phyloP scores from a whole-genome alignment of 2,329 filamentous ascomycete species.

The Trichophyton verrucosum region DNA sequence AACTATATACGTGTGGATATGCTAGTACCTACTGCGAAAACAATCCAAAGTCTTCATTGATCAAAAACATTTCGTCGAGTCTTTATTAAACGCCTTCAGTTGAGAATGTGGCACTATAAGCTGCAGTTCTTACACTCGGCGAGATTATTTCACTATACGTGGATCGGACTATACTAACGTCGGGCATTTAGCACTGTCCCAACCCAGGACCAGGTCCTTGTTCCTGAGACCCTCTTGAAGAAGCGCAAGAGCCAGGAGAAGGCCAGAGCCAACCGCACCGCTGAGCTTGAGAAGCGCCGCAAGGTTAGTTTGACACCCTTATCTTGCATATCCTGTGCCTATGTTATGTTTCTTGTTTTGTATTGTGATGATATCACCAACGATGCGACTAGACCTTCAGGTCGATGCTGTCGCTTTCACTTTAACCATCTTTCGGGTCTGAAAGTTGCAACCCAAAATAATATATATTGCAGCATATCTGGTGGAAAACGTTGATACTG shows the following conservation, averaged over 20 bases:
- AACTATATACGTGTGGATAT: conserved; percentile 3
- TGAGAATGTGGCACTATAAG: conserved; percentile 80
- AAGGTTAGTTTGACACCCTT: conserved; percentile 51
- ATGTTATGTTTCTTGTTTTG: conserved; percentile 13
- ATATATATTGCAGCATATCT: conserved; percentile 15
- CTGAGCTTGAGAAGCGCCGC: conserved; percentile 75
- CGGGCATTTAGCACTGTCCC: conserved; percentile 61
- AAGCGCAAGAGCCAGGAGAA: conserved; percentile 99
- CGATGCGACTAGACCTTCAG: conserved; percentile 75
- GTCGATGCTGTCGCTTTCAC: conserved; percentile 79
- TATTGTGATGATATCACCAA: conserved; percentile 76
- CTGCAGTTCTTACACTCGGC: conserved; percentile 86
- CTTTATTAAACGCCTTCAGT: conserved; percentile 49
- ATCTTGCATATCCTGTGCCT: background rate
- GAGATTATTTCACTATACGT: conserved; percentile 54
- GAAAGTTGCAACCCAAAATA: conserved; percentile 36
- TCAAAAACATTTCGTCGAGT: conserved; percentile 73
- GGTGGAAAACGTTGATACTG: background rate
- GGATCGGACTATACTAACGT: conserved; percentile 68
- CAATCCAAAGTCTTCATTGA: conserved; percentile 48
- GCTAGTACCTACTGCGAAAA: conserved; percentile 18
- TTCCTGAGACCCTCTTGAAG: conserved; percentile 99
- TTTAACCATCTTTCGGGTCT: conserved; percentile 56
- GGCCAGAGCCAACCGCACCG: conserved; percentile 77
- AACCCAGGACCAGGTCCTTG: conserved; percentile 87